Conservation (phyloP, 2,329 filamentous ascomycete genomes). For the Fonsecaea pugnacius region DNA sequence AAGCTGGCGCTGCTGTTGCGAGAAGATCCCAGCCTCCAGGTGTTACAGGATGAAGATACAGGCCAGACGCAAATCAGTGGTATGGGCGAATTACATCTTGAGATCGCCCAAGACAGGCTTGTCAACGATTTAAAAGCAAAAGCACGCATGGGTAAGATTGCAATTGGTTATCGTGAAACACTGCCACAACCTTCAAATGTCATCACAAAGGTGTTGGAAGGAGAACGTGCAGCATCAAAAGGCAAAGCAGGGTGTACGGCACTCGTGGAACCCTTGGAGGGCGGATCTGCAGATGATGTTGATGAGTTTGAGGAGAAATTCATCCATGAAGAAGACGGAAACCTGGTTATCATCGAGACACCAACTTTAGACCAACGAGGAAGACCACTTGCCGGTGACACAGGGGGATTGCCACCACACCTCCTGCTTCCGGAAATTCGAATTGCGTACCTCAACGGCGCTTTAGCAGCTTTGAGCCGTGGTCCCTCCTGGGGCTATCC, state of each 20-base stretch:
- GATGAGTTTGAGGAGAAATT: slow-evolving; percentile 35
- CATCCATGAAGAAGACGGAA: slow-evolving; percentile 65
- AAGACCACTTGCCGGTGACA: slow-evolving; percentile 47
- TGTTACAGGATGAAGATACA: slow-evolving; percentile 82
- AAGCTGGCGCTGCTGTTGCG: slow-evolving; percentile 77
- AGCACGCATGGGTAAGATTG: slow-evolving; percentile 83
- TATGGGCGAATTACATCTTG: slow-evolving; percentile 94
- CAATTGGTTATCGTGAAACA: slow-evolving; percentile 93
- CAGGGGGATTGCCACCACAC: slow-evolving; percentile 59
- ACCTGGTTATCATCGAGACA: slow-evolving; percentile 65
- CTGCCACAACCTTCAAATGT: slow-evolving; percentile 63
- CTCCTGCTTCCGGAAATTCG: slow-evolving; percentile 56
- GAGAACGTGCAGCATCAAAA: slow-evolving; percentile 76
- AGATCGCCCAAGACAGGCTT: slow-evolving; percentile 86
- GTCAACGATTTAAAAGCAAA: slow-evolving; percentile 87
- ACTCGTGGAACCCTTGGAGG: slow-evolving; percentile 63
- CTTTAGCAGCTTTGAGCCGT: slow-evolving; percentile 78
- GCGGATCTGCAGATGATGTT: slow-evolving; percentile 38
- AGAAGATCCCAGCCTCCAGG: slow-evolving; percentile 90
- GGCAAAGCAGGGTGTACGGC: slow-evolving; percentile 78
- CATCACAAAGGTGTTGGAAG: slow-evolving; percentile 71
- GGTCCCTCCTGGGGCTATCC: slow-evolving; percentile 82
- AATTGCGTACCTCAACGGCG: slow-evolving; percentile 72
- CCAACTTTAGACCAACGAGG: slow-evolving; percentile 52
- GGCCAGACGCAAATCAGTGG: slow-evolving; percentile 92